Conservation (phyloP, 2,329 filamentous ascomycete species). For the Paraphoma sp. region DNA sequence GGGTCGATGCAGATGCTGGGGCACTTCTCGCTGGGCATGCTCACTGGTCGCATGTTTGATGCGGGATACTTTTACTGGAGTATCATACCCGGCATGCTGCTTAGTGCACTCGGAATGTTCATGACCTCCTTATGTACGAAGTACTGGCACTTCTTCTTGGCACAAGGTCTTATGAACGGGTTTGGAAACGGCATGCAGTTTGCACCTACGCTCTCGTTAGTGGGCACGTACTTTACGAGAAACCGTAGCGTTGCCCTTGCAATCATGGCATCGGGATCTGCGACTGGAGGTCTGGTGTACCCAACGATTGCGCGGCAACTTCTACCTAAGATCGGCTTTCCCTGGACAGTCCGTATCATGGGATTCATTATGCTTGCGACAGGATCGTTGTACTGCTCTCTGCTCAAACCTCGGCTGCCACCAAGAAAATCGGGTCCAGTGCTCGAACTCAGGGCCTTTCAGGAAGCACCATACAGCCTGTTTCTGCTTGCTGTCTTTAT, state of each 20-base stretch:
- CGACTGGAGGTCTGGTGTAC: constrained; percentile 69
- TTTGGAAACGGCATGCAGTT: constrained; percentile 47
- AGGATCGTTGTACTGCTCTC: constrained; percentile 41
- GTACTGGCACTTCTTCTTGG: constrained; percentile 57
- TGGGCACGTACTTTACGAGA: constrained; percentile 64
- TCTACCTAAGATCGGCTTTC: constrained; percentile 66
- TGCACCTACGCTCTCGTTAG: constrained; percentile 36
- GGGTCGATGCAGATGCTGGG: constrained; percentile 60
- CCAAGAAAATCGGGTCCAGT: constrained; percentile 52
- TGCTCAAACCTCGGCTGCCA: constrained; percentile 52
- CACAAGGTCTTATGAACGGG: constrained; percentile 44
- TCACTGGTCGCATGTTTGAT: constrained; percentile 60
- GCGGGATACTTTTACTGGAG: constrained; percentile 58
- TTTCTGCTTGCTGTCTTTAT: constrained; percentile 45
- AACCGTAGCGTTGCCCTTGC: constrained; percentile 67
- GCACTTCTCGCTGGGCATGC: constrained; percentile 59
- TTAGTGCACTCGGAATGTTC: constrained; percentile 58
- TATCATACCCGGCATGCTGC: constrained; percentile 50
- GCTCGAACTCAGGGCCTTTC: constrained; percentile 51
- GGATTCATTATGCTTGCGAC: constrained; percentile 65
- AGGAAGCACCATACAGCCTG: constrained; percentile 49
- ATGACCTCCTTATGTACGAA: constrained; percentile 58
- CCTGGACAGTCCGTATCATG: constrained; percentile 68
- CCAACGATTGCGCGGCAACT: constrained; percentile 62
- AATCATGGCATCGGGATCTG: constrained; percentile 65